Evolutionary conservation across 805 yeast species (phyloP), one percentile per base, ranked within the genome.

Genomic region (Candida berthetii): DNA sequence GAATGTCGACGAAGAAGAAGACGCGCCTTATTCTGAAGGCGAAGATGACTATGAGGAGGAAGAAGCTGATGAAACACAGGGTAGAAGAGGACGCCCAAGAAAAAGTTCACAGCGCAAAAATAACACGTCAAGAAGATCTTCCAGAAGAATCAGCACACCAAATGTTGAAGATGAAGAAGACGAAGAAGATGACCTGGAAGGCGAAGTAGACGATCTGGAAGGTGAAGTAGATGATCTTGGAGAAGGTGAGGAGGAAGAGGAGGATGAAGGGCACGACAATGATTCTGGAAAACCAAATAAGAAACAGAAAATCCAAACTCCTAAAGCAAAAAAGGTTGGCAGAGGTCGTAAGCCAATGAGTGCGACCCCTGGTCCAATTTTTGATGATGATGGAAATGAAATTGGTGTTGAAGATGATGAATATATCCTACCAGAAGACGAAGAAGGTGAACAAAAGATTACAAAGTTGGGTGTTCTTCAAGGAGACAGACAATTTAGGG

Each of bases 371-470:
- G 54, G 50, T 1, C 54, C 61, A 32, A 64, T 74, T 4, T 66
- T 74, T 31, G 89, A 85, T 54, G 85, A 76, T 36, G 75, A 79
- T 22, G 95, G 95, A 2, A 75, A 78, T 43, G 81, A 83, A 14
- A 65, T 79, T 40, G 70, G 71, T 24, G 71, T 90, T 6, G 68
- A 66, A 18, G 75, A 82, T 54, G 96, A 89, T 57, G 97, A 91
- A 66, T 81, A 82, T 36, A 79, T 75, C 7, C 70, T 88, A 14
- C 83, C 83, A 2, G 82, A 74, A 47, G 97, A 91, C 61, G 76
- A 78, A 7, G 78, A 76, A 42, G 98, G 97, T 38, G 85, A 82
- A 45, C 70, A 61, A 8, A 91, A 91, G 59, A 76, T 91, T 31
- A 80, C 78, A 49, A 68, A 58, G 33, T 57, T 72, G 44, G 98